A percentile compares a stretch with the other conserved stretches of the same genome.
phyloP scores from a whole-genome alignment of 352 stramenopile genomes.

The Globisporangium spinosum region DNA sequence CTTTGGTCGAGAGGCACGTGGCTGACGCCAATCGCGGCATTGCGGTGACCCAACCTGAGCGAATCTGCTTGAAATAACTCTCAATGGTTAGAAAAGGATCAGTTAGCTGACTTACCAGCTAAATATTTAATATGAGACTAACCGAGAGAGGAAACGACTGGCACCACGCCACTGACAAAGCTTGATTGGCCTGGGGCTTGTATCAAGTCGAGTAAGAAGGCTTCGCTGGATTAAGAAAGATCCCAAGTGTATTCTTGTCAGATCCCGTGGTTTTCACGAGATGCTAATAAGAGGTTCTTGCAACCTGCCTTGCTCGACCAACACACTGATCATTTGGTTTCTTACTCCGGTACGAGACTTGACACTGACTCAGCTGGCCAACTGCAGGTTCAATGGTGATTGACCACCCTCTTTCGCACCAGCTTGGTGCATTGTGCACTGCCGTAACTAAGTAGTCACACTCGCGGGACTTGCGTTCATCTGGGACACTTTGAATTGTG shows the following conservation, averaged over 20 bases:
- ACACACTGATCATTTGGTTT: background rate
- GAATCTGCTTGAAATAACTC: background rate
- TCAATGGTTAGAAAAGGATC: background rate
- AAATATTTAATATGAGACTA: background rate
- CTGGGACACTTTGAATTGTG: too few relatives aligned
- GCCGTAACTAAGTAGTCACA: too few relatives aligned
- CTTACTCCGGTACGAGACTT: background rate
- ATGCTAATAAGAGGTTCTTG: background rate
- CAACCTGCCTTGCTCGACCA: background rate
- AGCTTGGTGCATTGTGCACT: too few relatives aligned
- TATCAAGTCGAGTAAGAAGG: background rate
- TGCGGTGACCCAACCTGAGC: background rate
- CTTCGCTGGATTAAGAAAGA: background rate
- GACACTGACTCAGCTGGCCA: background rate
- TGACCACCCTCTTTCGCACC: too few relatives aligned
- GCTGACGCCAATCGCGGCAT: background rate
- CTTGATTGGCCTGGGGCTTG: background rate
- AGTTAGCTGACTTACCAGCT: background rate
- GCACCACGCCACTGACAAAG: too few relatives aligned
- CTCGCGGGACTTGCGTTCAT: too few relatives aligned
- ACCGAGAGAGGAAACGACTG: conserved; percentile 16
- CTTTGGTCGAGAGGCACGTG: background rate
- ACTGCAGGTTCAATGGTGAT: too few relatives aligned
- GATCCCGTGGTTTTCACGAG: background rate
- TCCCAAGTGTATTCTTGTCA: background rate